Evolutionary conservation across 371 early-diverging fungal genomes (phyloP).

Genomic region (Syncephalastrum sp.): DNA sequence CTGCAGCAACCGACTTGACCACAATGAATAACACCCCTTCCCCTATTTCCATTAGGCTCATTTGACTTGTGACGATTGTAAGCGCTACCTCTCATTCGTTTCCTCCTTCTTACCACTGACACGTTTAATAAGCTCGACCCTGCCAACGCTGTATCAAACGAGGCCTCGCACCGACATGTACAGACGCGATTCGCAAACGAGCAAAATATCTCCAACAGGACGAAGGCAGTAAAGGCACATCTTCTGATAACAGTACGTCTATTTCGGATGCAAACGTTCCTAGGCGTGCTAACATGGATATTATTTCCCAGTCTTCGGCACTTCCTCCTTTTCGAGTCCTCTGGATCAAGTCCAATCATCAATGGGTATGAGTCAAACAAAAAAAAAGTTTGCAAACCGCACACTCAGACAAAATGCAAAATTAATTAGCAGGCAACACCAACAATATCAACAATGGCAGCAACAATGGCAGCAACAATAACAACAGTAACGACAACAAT

Average conservation of each 20-base stretch:
- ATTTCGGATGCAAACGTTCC: neutral
- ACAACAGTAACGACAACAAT: neutral
- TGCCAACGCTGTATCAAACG: constrained; percentile 84
- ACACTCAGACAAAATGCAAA: neutral
- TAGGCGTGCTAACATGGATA: neutral
- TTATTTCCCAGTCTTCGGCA: neutral
- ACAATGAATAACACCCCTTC: too few relatives aligned
- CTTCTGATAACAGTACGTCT: neutral
- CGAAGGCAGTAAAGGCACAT: constrained; percentile 12
- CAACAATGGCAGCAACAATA: neutral
- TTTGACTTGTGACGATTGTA: constrained; percentile 67
- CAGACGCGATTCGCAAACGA: constrained; percentile 77
- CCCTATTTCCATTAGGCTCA: constrained; percentile 37
- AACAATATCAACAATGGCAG: neutral
- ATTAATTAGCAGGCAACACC: neutral
- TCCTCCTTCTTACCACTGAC: neutral
- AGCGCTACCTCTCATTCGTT: constrained; percentile 3
- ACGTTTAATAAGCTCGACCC: constrained; percentile 67
- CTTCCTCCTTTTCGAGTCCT: neutral
- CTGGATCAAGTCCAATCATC: constrained; percentile 7
- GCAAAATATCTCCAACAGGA: constrained; percentile 70
- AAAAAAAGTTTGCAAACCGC: neutral
- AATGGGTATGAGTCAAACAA: constrained; percentile 4
- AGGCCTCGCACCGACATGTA: constrained; percentile 70
- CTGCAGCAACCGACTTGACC: too few relatives aligned